These are phyloP conservation scores for Trapa incisa DNA, from an alignment of 345 rosid species.

Conservation along the genomic window DNA sequence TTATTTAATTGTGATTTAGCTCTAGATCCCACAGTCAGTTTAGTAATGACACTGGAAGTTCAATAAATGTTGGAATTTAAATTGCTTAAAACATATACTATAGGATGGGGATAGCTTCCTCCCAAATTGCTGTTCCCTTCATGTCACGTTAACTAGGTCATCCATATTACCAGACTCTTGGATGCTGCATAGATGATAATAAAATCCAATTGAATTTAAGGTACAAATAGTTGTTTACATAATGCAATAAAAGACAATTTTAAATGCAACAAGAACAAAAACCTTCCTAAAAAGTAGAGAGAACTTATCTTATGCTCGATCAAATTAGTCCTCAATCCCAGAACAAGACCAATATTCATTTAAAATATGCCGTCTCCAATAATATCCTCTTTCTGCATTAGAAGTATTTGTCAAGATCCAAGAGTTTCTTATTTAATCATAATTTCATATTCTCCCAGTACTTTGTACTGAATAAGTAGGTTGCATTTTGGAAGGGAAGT, in stretches of 20 bases:
- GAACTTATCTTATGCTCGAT: not conserved
- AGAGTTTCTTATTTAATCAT: not conserved
- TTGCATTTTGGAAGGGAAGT: not conserved
- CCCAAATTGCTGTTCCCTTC: not conserved
- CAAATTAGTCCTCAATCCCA: not conserved
- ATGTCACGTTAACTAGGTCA: constrained; percentile 20
- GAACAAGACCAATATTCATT: not conserved
- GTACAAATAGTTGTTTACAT: too few species aligned
- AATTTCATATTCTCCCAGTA: not conserved
- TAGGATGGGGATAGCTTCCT: too few species aligned
- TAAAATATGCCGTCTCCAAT: not conserved
- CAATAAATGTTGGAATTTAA: constrained; percentile 15
- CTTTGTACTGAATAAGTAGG: not conserved
- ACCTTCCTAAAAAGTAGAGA: not conserved
- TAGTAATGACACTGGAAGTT: too few species aligned
- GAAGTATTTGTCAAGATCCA: not conserved
- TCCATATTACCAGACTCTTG: too few species aligned
- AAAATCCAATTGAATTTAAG: too few species aligned
- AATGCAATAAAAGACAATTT: too few species aligned
- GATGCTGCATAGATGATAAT: too few species aligned
- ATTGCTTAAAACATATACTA: too few species aligned
- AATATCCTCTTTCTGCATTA: not conserved
- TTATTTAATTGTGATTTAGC: too few species aligned
- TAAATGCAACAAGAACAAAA: not conserved
- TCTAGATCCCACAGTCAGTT: too few species aligned